Base-by-base conservation (phyloP, 306 rosid species). In the Biancaea sappan region DNA sequence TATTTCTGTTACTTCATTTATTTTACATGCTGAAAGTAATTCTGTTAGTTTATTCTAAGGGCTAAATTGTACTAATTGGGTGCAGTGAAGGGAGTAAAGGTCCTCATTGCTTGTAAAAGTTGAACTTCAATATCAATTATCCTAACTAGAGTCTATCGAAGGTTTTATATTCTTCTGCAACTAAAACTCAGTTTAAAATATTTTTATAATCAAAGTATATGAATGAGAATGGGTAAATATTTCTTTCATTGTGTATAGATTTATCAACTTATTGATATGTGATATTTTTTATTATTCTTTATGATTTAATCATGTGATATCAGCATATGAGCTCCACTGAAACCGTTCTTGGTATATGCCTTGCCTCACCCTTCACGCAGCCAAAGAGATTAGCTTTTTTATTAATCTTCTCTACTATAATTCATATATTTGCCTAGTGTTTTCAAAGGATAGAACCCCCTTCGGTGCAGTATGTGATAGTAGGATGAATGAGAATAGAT, bases 281-380 rank as follows among this genome's bases (percentile, higher is more conserved):
- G 24, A 59, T n/a, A 8, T 44, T 62, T 48, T 59, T 60, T 8
- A 12, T 53, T 4, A 51, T 57, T 32, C 35, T 40, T 21, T 66
- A 35, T 60, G 51, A 67, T 40, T 4, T 19, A 65, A 28, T 73
- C 50, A 58, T 64, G 69, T 41, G 37, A 72, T 51, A 60, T 22
- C 25, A 56, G 68, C 73, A 25, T 48, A 22, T 53, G 71, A 57
- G 11, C 69, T 73, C n/a, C 10, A 16, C 35, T 73, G 19, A 47
- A 48, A 40, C 35, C 53, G 12, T 24, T 69, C 47, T 58, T 40
- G 29, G 72, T 32, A 29, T 35, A 52, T 65, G 19, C 12, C 38
- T 67, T 4, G 59, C 58, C 61, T 8, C 25, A 22, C 37, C 41
- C 6, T 15, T 16, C 43, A n/a, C 8, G 43, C 66, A 43, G 21